Evolutionary conservation across 2,329 filamentous ascomycete genomes (phyloP).

Genomic region (Pseudogymnoascus sp.): DNA sequence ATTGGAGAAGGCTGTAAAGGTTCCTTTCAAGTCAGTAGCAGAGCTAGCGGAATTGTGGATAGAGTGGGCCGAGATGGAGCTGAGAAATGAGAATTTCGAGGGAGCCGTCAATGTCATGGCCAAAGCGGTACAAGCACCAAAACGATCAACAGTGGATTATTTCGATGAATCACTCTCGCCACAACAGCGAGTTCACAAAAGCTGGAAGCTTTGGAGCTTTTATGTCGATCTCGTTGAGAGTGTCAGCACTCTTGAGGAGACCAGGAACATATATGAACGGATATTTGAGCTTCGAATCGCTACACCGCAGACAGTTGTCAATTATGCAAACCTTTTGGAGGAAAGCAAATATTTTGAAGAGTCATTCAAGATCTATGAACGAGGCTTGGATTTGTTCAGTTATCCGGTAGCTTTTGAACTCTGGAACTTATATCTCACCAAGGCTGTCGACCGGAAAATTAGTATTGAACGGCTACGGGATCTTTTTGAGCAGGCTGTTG

Average conservation of each 20-base stretch:
- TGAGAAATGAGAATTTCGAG: conserved; percentile 93
- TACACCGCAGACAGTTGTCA: conserved; percentile 95
- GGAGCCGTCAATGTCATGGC: conserved; percentile 92
- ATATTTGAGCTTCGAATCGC: conserved; percentile 98
- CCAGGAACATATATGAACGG: conserved; percentile 86
- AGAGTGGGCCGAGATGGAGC: conserved; percentile 97
- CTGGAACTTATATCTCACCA: conserved; percentile 97
- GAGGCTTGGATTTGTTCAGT: conserved; percentile 93
- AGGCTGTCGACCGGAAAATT: conserved; percentile 93
- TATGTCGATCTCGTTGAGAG: conserved; percentile 97
- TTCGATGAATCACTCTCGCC: conserved; percentile 92
- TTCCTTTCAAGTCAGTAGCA: conserved; percentile 94
- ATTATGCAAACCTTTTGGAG: conserved; percentile 91
- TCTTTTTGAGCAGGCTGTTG: conserved; percentile 92
- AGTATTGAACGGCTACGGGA: conserved; percentile 89
- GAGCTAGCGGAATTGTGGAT: conserved; percentile 98
- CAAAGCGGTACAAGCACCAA: conserved; percentile 93
- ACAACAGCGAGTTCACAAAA: conserved; percentile 96
- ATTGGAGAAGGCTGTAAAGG: conserved; percentile 95
- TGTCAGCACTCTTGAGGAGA: conserved; percentile 83
- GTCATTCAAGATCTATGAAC: conserved; percentile 95
- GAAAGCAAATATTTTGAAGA: conserved; percentile 95
- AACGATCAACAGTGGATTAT: conserved; percentile 96
- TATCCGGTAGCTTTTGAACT: conserved; percentile 97
- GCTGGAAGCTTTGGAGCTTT: conserved; percentile 99